These are phyloP conservation scores for Kuraishia hungarica DNA, from an alignment of 805 yeast genomes.

Conservation along the genomic window DNA sequence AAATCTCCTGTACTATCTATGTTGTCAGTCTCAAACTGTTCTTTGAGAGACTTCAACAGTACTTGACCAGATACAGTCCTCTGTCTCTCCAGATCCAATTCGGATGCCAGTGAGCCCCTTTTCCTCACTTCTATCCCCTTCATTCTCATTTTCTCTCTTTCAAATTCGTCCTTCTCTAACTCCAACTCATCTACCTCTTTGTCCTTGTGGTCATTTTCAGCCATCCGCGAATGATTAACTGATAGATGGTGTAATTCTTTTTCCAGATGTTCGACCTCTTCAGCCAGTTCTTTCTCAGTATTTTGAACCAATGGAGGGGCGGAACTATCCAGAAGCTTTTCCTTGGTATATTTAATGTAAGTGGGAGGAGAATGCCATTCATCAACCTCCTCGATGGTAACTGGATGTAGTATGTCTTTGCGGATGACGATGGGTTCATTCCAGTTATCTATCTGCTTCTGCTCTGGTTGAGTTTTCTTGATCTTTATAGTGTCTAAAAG, in stretches of 20 bases:
- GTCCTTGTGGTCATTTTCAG: neutral
- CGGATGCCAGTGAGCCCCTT: neutral
- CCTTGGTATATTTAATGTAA: neutral
- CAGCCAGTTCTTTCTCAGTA: neutral
- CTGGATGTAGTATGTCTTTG: neutral
- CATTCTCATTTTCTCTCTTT: neutral
- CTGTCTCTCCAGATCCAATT: neutral
- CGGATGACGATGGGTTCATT: neutral
- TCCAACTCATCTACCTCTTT: neutral
- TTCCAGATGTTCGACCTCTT: neutral
- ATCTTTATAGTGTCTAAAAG: neutral
- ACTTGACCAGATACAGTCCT: neutral
- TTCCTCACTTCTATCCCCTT: neutral
- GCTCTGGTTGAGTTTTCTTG: neutral
- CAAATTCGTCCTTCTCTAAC: neutral
- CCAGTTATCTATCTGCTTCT: neutral
- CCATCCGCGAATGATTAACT: neutral
- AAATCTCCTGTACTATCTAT: neutral
- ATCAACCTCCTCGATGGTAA: neutral
- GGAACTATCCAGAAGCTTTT: neutral
- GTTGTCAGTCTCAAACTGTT: neutral
- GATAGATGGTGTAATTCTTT: neutral
- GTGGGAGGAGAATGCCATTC: neutral
- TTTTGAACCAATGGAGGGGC: neutral
- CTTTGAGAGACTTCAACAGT: neutral